phyloP scores from a whole-genome alignment of 106 monocot genomes.

The Narthecium ossifragum region DNA sequence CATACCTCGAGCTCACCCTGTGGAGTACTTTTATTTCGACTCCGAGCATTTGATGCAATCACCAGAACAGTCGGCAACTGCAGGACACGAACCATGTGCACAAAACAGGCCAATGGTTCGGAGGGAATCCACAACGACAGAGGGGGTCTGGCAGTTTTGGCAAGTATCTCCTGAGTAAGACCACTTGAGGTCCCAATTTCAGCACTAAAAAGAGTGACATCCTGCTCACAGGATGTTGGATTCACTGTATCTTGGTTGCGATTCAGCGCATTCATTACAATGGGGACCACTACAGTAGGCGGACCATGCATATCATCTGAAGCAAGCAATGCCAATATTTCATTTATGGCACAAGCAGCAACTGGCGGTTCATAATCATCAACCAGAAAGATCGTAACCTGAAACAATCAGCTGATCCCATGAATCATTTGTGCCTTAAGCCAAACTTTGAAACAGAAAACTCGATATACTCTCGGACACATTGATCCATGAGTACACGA shows the following conservation, averaged over 20 bases:
- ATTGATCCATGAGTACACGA: background rate
- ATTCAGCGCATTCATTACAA: conserved; percentile 24
- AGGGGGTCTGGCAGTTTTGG: conserved; percentile 31
- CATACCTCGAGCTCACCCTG: conserved; percentile 41
- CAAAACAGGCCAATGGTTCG: conserved; percentile 54
- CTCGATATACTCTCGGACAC: background rate
- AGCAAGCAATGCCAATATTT: conserved; percentile 32
- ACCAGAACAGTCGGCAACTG: conserved; percentile 42
- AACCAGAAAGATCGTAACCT: conserved; percentile 52
- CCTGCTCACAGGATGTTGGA: conserved; percentile 4
- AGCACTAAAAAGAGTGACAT: conserved; percentile 35
- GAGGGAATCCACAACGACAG: conserved; percentile 28
- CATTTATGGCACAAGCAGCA: conserved; percentile 61
- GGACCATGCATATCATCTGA: conserved; percentile 16
- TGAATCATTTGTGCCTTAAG: background rate
- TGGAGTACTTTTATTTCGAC: conserved; percentile 14
- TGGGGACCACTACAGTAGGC: conserved; percentile 44
- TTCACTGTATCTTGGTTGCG: conserved; percentile 15
- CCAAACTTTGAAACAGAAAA: background rate
- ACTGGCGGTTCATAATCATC: conserved; percentile 56
- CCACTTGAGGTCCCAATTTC: conserved; percentile 32
- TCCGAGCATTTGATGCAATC: conserved; percentile 21
- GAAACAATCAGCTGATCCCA: conserved; percentile 1
- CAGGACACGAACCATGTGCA: conserved; percentile 45
- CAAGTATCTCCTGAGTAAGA: conserved; percentile 20